Base-by-base conservation (phyloP, 2,329 filamentous ascomycete species). In the Aspergillus bombycis region DNA sequence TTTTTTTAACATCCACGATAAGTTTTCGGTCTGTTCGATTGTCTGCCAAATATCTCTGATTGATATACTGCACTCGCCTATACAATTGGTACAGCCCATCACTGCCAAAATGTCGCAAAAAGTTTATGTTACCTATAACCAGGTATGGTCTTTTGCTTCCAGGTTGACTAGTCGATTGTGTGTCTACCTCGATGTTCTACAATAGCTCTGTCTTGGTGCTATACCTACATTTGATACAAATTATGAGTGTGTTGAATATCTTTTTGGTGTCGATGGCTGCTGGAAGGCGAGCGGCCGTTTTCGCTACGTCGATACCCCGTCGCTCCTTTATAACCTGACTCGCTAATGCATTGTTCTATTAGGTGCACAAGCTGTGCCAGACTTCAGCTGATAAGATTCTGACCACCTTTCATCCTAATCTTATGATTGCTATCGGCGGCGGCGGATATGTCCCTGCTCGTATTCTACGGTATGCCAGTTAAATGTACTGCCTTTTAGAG, bases 291-390 rank as follows among this genome's bases (percentile, higher is more conserved):
- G n/a, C 30, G 11, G 11, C 11, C 52, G 28, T 38, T 16, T 55
- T 55, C 21, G 21, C 32, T 38, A 38, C n/a, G 32, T 14, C 32
- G 14, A 36, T 26, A 38, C 8, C 32, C 19, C 55, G 23, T 57
- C 58, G 56, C 9, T 56, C 46, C 58, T 53, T 34, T 48, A n/a
- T 61, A 43, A 36, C 61, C 36, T 52, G 66, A 30, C 30, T 48
- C 48, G 58, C 68, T 70, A 63, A 72, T 38, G 16, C 23, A 1
- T 59, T 41, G 10, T 36, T 16, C 45, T 62, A 61, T 68, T 74
- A 98, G 94, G 91, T 99, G 75, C 95, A 99, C 88, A 96, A 97
- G 82, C 88, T 98, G 77, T 99, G 95, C 85, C 91, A 97, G 82
- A 85, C 90, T 76, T 89, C 93, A 21, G 95, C 94, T 45, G 85